Conservation (phyloP, 495 filamentous ascomycete species). For the Letharia lupina region DNA sequence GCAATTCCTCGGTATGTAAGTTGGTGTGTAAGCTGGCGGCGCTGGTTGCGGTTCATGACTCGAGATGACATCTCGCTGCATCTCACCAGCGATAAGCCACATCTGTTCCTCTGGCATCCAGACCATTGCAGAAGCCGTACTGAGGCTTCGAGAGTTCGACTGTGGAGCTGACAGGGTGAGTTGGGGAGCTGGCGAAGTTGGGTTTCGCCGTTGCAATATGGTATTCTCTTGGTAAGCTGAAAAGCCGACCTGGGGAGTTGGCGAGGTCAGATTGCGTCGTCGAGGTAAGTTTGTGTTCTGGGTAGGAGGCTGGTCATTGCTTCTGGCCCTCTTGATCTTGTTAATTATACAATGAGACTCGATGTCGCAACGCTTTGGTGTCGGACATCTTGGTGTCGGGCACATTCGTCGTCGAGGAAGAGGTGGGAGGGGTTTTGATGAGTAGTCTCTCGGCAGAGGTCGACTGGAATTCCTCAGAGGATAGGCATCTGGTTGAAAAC, state of each 20-base stretch:
- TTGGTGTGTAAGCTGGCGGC: slow-evolving; percentile 15
- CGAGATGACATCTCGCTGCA: slow-evolving; percentile 7
- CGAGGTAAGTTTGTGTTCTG: neutral
- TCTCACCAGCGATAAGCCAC: slow-evolving; percentile 24
- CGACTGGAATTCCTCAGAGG: slow-evolving; percentile 8
- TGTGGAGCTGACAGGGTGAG: slow-evolving; percentile 22
- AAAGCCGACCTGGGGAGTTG: neutral
- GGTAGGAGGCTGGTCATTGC: slow-evolving; percentile 1
- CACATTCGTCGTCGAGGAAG: slow-evolving; percentile 21
- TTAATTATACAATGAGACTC: slow-evolving; percentile 23
- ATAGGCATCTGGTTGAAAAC: neutral
- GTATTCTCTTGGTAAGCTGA: slow-evolving; percentile 14
- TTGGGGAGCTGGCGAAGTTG: slow-evolving; percentile 16
- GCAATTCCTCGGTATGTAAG: slow-evolving; percentile 6
- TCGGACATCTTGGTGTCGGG: slow-evolving; percentile 3
- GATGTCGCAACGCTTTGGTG: slow-evolving; percentile 14
- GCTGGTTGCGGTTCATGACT: slow-evolving; percentile 8
- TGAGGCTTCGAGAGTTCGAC: slow-evolving; percentile 8
- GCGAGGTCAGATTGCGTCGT: slow-evolving; percentile 6
- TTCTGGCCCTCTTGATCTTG: slow-evolving; percentile 21
- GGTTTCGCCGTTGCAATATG: slow-evolving; percentile 21
- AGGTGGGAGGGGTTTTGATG: slow-evolving; percentile 20
- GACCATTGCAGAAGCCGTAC: slow-evolving; percentile 22
- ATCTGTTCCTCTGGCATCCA: slow-evolving; percentile 29
- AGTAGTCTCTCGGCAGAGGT: slow-evolving; percentile 13